Base-by-base conservation (phyloP, 2,329 filamentous ascomycete genomes). In the Hymenoscyphus salicellus region DNA sequence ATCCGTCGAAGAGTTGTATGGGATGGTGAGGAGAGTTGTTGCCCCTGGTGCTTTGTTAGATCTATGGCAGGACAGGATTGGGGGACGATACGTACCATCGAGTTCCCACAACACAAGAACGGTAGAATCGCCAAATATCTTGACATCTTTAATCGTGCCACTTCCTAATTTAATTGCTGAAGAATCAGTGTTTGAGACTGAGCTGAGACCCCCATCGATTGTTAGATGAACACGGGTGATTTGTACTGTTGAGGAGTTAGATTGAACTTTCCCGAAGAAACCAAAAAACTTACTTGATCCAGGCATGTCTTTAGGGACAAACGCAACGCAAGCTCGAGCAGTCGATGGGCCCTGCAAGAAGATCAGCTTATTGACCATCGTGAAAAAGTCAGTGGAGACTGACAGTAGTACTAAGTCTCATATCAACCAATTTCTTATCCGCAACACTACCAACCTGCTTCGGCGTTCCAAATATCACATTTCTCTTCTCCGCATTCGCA, bases 401-500 rank as follows among this genome's bases (percentile, higher is more conserved):
- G 56, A 75, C 72, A 28, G 67, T 36, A 58, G 36, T 58, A 43
- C 61, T 66, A 65, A 76, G 69, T 56, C 64, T 68, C 70, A 75
- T 71, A 61, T 74, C 72, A 8, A 72, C 59, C 16, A 70, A 61
- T 7, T 64, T 63, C 58, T 68, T 58, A 11, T 58, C 55, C 33
- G 72, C 63, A 23, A 65, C 16, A 14, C 58, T 20, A 8, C 69
- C 69, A 28, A 77, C 52, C 28, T 66, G 57, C 43, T 69, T 63
- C 3, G 83, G 78, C 36, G 82, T 81, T 3, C 88, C 88, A 70
- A 92, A 88, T 5, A 88, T 79, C 11, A 93, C 88, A 63, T 86
- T 89, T 62, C 88, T 80, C 71, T 86, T 82, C 77, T 92, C 84
- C 6, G 88, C 85, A 76, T 89, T 85, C 67, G 91, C 87, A 74